Conservation (phyloP, 2,329 filamentous ascomycete genomes). For the Alternaria sp. region DNA sequence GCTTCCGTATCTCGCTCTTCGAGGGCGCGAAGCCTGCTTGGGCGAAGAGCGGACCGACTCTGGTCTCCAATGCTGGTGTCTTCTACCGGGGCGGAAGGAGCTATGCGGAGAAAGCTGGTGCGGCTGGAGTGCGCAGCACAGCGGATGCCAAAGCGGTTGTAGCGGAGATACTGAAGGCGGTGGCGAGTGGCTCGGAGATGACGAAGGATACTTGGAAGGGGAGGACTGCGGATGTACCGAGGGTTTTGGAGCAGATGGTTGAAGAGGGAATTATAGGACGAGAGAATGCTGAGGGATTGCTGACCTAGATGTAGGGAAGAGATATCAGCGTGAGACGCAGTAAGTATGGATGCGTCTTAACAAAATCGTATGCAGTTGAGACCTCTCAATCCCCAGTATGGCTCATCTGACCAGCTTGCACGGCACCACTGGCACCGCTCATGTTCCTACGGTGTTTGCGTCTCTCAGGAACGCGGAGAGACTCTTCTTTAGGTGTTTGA, state of each 20-base stretch:
- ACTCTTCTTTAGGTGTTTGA: no score
- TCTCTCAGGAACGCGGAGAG: no score
- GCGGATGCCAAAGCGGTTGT: conserved; percentile 58
- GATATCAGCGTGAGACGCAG: no score
- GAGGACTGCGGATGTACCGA: conserved; percentile 49
- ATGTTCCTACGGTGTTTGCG: no score
- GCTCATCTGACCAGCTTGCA: no score
- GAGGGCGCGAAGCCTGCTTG: conserved; percentile 34
- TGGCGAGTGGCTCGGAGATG: conserved; percentile 40
- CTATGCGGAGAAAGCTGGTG: conserved; percentile 39
- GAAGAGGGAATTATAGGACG: conserved; percentile 58
- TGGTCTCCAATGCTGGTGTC: conserved; percentile 49
- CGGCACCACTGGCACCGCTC: no score
- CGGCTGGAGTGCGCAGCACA: conserved; percentile 50
- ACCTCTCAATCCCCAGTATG: no score
- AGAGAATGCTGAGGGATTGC: conserved; percentile 31
- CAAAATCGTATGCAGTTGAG: no score
- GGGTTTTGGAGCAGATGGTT: conserved; percentile 58
- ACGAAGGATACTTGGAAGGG: conserved; percentile 50
- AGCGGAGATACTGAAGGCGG: conserved; percentile 54
- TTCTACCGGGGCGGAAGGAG: conserved; percentile 43
- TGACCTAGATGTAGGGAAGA: no score
- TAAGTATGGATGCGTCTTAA: no score
- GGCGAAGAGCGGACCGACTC: conserved; percentile 39
- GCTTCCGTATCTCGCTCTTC: conserved; percentile 38